Evolutionary conservation across 2,329 filamentous ascomycete species (phyloP), one percentile per base, ranked within the genome.

Genomic region (Colletotrichum liriopes): DNA sequence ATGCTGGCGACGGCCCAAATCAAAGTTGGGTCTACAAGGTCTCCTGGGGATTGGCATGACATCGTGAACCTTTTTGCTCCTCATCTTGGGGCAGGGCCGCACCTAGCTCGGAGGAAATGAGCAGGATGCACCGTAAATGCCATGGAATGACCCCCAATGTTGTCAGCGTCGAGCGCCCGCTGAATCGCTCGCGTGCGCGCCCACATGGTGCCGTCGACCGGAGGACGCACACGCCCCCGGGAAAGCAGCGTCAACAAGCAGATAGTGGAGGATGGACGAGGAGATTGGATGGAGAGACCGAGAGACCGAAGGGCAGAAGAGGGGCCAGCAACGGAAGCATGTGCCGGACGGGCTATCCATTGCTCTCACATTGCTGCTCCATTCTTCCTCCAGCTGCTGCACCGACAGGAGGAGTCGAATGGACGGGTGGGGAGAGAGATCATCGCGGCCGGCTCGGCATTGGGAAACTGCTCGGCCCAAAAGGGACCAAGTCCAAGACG

Each of bases 111-210:
- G 23, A 41, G 49, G 61, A 72, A 69, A 72, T 72, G 65, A 72
- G 65, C 43, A 64, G 65, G 45, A 37, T 59, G 69, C 62, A 58
- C 51, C 58, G 69, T 63, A 59, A 68, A 72, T 72, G 69, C 69
- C 65, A 47, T 61, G 58, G 29, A 47, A 61, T 35, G 41, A 61
- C 43, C 29, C 32, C 29, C 11, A 32, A 8, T 60, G 37, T 45
- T 60, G 39, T 29, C 20, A n/a, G 39, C 35, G 59, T 49, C 14
- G 9, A 56, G 14, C 59, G 59, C 43, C 59, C 59, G 41, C 41
- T 37, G 41, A 9, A n/a, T 32, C 14, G 3, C 41, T 45, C 14
- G 26, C 41, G 26, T 56, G 54, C 20, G 20, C 32, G 29, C 43
- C 52, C 18, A 55, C 20, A 37, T 37, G n/a, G 32, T 20, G 29